These are phyloP conservation scores for Colletotrichum cereale DNA, from an alignment of 2,329 filamentous ascomycete genomes.

Conservation along the genomic window DNA sequence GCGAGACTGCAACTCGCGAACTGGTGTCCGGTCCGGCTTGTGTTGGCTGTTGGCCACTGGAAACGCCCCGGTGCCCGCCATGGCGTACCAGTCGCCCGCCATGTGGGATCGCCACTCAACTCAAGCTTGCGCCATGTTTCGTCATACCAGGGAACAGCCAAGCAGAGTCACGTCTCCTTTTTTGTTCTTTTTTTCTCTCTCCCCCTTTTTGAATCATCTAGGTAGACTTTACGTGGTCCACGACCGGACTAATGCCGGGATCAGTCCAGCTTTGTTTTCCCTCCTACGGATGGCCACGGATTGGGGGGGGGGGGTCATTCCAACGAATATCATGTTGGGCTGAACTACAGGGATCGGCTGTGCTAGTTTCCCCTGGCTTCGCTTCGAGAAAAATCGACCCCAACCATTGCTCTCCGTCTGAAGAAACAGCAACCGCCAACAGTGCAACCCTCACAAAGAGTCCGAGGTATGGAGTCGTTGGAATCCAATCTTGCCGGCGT, in stretches of 20 bases:
- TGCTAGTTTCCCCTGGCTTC: slow-evolving; percentile 20
- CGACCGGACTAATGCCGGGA: slow-evolving; percentile 13
- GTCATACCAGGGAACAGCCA: slow-evolving; percentile 22
- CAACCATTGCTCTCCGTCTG: slow-evolving; percentile 27
- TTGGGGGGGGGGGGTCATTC: slow-evolving; percentile 33
- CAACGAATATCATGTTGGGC: slow-evolving; percentile 37
- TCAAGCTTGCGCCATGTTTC: slow-evolving; percentile 24
- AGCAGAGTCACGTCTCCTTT: slow-evolving; percentile 11
- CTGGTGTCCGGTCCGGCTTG: slow-evolving; percentile 10
- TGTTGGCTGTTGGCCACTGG: slow-evolving; percentile 3
- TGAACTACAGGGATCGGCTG: slow-evolving; percentile 41
- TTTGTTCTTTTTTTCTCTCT: not conserved
- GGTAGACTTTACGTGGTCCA: slow-evolving; percentile 20
- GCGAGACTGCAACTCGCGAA: slow-evolving; percentile 4
- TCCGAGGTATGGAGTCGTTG: slow-evolving; percentile 16
- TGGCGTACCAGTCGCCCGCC: slow-evolving; percentile 1
- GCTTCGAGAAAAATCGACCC: slow-evolving; percentile 34
- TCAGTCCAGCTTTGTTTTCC: slow-evolving; percentile 24
- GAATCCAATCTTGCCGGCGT: slow-evolving; percentile 11
- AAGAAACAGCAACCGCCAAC: slow-evolving; percentile 20
- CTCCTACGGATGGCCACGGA: slow-evolving; percentile 24
- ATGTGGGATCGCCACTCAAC: slow-evolving; percentile 2
- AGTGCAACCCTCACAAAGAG: slow-evolving; percentile 13
- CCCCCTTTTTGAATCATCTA: not conserved
- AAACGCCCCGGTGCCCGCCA: not conserved